phyloP scores from a whole-genome alignment of 2,329 filamentous ascomycete genomes.

The Botrytis elliptica region DNA sequence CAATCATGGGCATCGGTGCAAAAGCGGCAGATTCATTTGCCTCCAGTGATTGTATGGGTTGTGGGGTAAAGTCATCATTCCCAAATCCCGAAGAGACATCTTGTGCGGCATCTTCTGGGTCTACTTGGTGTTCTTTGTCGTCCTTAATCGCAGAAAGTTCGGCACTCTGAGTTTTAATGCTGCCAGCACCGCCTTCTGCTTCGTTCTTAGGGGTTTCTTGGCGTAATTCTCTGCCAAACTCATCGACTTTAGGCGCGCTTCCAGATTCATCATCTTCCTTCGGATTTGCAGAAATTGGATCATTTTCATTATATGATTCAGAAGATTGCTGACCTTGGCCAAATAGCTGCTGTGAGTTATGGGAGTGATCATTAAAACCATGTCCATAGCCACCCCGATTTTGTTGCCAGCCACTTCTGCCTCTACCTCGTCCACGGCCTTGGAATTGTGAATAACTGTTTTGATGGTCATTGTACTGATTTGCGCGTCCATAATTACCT shows the following conservation, averaged over 20 bases:
- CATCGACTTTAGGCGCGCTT: conserved; percentile 37
- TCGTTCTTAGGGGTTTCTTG: conserved; percentile 27
- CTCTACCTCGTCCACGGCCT: conserved; percentile 42
- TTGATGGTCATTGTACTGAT: conserved; percentile 74
- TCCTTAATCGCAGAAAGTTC: conserved; percentile 20
- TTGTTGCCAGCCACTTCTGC: conserved; percentile 36
- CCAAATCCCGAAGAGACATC: conserved; percentile 22
- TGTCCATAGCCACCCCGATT: conserved; percentile 36
- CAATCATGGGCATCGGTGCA: conserved; percentile 61
- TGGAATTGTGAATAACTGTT: conserved; percentile 57
- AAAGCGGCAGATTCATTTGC: conserved; percentile 27
- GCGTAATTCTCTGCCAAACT: conserved; percentile 41
- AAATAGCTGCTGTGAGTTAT: conserved; percentile 37
- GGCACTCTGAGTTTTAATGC: conserved; percentile 14
- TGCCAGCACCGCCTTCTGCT: conserved; percentile 6
- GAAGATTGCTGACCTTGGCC: conserved; percentile 31
- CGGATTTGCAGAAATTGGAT: conserved; percentile 35
- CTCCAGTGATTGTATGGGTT: conserved; percentile 40
- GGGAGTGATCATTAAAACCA: conserved; percentile 36
- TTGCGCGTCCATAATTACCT: conserved; percentile 74
- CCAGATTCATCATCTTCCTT: conserved; percentile 33
- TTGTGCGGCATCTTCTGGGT: conserved; percentile 23
- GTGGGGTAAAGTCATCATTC: conserved; percentile 26
- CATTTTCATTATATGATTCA: conserved; percentile 36
- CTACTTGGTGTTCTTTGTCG: conserved; percentile 24